Evolutionary conservation across 2,329 filamentous ascomycete genomes (phyloP).

Genomic region (Simplicillium aogashimaense): DNA sequence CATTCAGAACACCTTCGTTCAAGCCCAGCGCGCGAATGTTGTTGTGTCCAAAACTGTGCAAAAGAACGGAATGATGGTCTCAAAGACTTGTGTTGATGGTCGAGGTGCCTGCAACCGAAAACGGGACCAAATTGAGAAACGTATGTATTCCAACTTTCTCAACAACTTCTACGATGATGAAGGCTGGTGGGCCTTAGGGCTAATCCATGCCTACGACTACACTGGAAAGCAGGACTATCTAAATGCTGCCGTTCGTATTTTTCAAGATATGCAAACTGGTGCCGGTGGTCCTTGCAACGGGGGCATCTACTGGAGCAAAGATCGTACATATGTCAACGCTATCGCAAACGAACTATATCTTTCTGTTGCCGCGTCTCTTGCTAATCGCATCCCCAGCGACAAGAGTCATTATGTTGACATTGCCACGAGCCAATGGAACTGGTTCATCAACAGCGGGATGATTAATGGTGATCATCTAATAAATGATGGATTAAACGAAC

Average conservation of each 20-base stretch:
- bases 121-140: conserved; percentile 6
- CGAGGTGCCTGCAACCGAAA: conserved; percentile 18
- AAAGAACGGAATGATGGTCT: conserved; percentile 22
- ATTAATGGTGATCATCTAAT: conserved; percentile 39
- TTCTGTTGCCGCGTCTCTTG: conserved; percentile 40
- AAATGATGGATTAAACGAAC: conserved; percentile 41
- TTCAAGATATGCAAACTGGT: conserved; percentile 44
- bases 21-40: conserved; percentile 29
- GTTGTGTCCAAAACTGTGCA: conserved; percentile 25
- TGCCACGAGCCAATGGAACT: conserved; percentile 40
- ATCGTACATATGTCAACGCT: conserved; percentile 39
- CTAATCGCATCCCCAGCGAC: conserved; percentile 32
- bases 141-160: conserved; percentile 29
- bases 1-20: conserved; percentile 32
- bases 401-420: conserved; percentile 30
- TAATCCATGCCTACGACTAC: conserved; percentile 47
- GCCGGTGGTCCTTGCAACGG: conserved; percentile 37
- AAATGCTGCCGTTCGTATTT: conserved; percentile 39
- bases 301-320: conserved; percentile 48
- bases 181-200: conserved; percentile 52
- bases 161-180: conserved; percentile 51
- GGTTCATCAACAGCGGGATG: conserved; percentile 40
- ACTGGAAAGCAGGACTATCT: conserved; percentile 41
- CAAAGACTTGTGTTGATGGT: conserved; percentile 22
- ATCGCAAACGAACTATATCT: conserved; percentile 50